Percentiles rank a stretch among this genome's conserved stretches.
These are phyloP conservation scores for Carex parvula DNA, from an alignment of 176 grass and related monocot species.

Conservation along the genomic window DNA sequence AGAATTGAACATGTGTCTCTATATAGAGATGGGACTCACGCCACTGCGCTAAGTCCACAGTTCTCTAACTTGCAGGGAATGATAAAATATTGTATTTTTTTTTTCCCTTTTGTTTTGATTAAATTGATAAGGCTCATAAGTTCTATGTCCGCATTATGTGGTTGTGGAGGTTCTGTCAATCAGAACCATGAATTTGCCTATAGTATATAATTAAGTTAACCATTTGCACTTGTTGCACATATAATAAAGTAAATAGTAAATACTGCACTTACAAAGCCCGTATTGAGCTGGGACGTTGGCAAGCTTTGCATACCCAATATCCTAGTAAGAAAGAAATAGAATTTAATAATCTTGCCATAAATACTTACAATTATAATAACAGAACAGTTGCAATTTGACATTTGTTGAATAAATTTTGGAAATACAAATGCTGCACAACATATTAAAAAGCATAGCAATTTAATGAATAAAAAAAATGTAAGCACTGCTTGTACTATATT, in stretches of 20 bases:
- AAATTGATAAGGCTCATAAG: not conserved
- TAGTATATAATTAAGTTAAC: not conserved
- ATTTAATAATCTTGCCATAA: not conserved
- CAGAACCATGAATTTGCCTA: not conserved
- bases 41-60: too few relatives aligned
- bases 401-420: not conserved
- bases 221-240: not conserved
- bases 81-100: not conserved
- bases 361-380: not conserved
- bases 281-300: conserved; percentile 47
- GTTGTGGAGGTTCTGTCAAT: not conserved
- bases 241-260: not conserved
- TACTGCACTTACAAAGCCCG: conserved; percentile 74
- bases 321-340: conserved; percentile 35
- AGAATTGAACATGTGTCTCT: too few relatives aligned
- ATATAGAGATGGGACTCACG: too few relatives aligned
- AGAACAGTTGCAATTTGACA: not conserved
- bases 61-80: not conserved
- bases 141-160: not conserved
- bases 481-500: not conserved
- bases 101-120: not conserved
- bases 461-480: not conserved
- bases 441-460: not conserved
- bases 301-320: conserved; percentile 89
- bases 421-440: not conserved